A percentile compares a stretch with the other conserved stretches of the same genome.
Conservation (phyloP, 176 grass and related monocot species). For the Cenchrus americanus region DNA sequence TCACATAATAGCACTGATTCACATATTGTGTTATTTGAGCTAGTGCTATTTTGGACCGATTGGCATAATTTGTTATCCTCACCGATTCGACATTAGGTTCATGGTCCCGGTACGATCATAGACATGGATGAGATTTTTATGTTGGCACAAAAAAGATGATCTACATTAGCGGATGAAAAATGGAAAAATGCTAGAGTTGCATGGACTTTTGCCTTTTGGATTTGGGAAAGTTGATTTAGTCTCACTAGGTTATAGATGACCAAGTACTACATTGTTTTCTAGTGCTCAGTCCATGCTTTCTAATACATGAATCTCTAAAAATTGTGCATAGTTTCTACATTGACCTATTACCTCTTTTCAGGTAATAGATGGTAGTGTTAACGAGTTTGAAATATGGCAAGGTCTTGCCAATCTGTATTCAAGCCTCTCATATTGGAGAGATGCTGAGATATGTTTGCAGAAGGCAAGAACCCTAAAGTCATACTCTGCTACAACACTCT, state of each 20-base stretch:
- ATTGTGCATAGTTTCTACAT: background rate
- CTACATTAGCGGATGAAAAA: too few species aligned
- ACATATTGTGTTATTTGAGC: too few species aligned
- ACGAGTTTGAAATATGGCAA: constrained; percentile 93
- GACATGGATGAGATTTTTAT: too few species aligned
- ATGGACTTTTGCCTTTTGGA: background rate
- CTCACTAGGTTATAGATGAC: background rate
- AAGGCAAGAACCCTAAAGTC: constrained; percentile 74
- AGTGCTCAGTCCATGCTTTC: background rate
- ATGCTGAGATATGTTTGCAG: constrained; percentile 93
- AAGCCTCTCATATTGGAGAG: constrained; percentile 66
- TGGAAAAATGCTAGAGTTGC: too few species aligned
- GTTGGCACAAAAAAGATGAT: too few species aligned
- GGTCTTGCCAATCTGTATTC: constrained; percentile 91
- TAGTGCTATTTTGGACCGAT: too few species aligned
- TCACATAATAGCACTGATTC: too few species aligned
- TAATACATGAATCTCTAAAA: background rate
- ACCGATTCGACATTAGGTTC: too few species aligned
- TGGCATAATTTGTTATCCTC: too few species aligned
- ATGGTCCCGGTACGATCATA: too few species aligned
- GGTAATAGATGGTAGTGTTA: constrained; percentile 51
- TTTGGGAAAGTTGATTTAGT: background rate
- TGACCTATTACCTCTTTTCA: constrained; percentile 10
- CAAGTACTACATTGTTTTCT: background rate
- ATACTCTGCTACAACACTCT: constrained; percentile 69